Conservation (phyloP, 2,329 filamentous ascomycete species). For the Coleophoma cylindrospora region DNA sequence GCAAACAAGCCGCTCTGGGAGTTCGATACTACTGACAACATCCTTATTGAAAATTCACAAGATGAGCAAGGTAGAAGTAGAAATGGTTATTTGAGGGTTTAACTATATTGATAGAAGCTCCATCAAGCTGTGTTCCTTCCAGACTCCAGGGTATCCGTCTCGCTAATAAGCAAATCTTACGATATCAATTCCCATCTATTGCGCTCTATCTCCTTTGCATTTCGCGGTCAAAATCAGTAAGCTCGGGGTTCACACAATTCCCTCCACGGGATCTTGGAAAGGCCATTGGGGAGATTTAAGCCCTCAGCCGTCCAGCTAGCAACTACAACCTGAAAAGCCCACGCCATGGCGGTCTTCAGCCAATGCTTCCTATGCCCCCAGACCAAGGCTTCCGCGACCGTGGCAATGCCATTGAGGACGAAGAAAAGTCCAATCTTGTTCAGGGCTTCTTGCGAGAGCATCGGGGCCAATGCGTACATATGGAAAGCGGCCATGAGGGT, state of each 20-base stretch:
- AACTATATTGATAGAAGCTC: too few relatives aligned
- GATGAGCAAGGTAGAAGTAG: too few relatives aligned
- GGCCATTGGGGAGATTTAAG: slow-evolving; percentile 27
- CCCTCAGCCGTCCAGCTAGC: slow-evolving; percentile 29
- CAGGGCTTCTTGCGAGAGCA: slow-evolving; percentile 25
- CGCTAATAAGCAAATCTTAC: neutral
- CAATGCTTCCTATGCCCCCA: slow-evolving; percentile 30
- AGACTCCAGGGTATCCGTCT: too few relatives aligned
- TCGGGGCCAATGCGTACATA: slow-evolving; percentile 30
- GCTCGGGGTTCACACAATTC: slow-evolving; percentile 17
- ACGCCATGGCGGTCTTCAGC: slow-evolving; percentile 25
- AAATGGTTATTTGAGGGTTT: too few relatives aligned
- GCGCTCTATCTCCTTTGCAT: neutral
- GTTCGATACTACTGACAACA: too few relatives aligned
- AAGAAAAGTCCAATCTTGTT: slow-evolving; percentile 32
- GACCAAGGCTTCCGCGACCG: slow-evolving; percentile 25
- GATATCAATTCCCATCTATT: neutral
- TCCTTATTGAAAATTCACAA: too few relatives aligned
- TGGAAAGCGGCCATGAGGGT: slow-evolving; percentile 34
- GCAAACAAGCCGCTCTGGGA: too few relatives aligned
- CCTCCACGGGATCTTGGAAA: slow-evolving; percentile 26
- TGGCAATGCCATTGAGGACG: slow-evolving; percentile 32
- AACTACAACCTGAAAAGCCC: slow-evolving; percentile 27
- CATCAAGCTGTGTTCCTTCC: too few relatives aligned
- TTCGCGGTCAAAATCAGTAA: neutral